Percentiles rank a stretch among this genome's conserved stretches.
phyloP scores from a whole-genome alignment of 2,329 filamentous ascomycete genomes.

The Aspergillus fijiensis region DNA sequence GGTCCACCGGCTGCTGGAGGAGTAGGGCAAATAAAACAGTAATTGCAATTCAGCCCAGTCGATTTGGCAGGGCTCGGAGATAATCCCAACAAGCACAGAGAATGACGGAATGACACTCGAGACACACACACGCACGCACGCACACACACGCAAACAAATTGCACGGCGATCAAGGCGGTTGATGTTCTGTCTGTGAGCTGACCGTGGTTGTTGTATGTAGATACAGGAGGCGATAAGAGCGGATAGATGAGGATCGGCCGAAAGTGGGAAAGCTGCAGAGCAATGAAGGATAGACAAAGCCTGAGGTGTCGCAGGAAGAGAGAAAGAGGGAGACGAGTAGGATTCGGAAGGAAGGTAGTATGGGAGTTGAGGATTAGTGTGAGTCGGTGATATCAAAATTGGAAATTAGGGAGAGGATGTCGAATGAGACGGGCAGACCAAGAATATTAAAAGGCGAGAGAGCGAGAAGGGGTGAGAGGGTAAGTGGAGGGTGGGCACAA shows the following conservation, averaged over 20 bases:
- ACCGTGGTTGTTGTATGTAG: background rate
- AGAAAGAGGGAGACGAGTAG: background rate
- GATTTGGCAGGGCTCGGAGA: slow-evolving; percentile 18
- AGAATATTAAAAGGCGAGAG: slow-evolving; percentile 9
- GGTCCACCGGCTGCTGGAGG: background rate
- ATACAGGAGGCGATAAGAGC: background rate
- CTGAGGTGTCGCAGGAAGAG: background rate
- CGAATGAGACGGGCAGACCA: slow-evolving; percentile 1
- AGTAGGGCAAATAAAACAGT: slow-evolving; percentile 24
- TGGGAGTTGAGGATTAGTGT: background rate
- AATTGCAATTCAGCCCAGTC: slow-evolving; percentile 29
- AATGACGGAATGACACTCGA: too few species aligned
- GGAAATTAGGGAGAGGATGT: slow-evolving; percentile 1
- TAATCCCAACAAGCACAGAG: background rate
- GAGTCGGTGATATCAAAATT: slow-evolving; percentile 7
- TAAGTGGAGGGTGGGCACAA: slow-evolving; percentile 14
- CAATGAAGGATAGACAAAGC: slow-evolving; percentile 2
- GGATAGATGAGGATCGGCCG: background rate
- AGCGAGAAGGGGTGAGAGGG: slow-evolving; percentile 3
- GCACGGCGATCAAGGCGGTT: background rate
- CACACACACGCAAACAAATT: too few species aligned
- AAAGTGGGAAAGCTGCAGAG: background rate
- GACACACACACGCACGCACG: background rate
- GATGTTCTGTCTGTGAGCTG: too few species aligned
- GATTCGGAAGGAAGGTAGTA: slow-evolving; percentile 2